Base-by-base conservation (phyloP, 257 asterid species). In the Coffea eugenioides region DNA sequence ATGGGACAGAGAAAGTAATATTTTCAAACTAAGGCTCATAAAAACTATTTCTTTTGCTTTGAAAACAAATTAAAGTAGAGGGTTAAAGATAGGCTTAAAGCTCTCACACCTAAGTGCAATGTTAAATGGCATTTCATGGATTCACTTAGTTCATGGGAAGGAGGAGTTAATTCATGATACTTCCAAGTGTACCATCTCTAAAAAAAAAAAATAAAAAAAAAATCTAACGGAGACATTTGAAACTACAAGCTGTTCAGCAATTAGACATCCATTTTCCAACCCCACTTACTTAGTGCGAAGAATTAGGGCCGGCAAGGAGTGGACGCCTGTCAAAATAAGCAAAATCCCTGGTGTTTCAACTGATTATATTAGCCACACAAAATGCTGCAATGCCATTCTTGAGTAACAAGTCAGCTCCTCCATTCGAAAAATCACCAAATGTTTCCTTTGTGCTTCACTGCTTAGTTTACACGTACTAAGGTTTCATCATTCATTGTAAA, bases 211-310 rank as follows among this genome's bases (percentile, higher is more conserved):
- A 56, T 3, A 5, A 56, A 1, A 56, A 5, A 56, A 4, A 0
- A 56, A 16, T 56, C 12, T 1, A 11, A 9, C 0, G 4, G 5
- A 14, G 16, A 52, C 3, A 56, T 56, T 8, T 56, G n/a, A 45
- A 66, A 66, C 3, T 65, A 34, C 2, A 3, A 12, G 46, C 23
- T 14, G 23, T 20, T 10, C 46, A 18, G 31, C 41, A 71, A 8
- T 18, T 9, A 25, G 61, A 11, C 4, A 10, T 16, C 8, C 79
- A 62, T 52, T 27, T 45, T 41, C 5, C 43, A 71, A 48, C 67
- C 69, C 80, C 80, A 81, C 80, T 36, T 13, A 69, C 34, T 59
- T 45, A 70, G 84, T 81, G 80, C 80, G 75, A 62, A 43, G 54
- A 52, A 77, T 18, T 49, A 48, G 54, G 68, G 41, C 69, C 51